A percentile compares a stretch with the other conserved stretches of the same genome.
Evolutionary conservation across 2,329 filamentous ascomycete species (phyloP).

Genomic region (Exophiala dermatitidis): DNA sequence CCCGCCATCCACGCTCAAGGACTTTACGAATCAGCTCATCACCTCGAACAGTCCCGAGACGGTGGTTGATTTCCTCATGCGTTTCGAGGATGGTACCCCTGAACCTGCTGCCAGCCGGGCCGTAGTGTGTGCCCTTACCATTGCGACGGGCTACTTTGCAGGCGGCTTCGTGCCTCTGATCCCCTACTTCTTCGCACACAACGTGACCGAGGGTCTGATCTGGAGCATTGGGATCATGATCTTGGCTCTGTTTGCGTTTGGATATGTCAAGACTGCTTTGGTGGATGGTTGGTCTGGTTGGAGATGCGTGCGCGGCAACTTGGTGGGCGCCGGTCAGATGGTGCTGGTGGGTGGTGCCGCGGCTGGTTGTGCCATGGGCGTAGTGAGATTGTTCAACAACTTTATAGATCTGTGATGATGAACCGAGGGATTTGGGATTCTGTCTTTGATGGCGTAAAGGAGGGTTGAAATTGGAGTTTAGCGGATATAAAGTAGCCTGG

Average conservation of each 20-base stretch:
- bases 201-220: conserved; percentile 38
- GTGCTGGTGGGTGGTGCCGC: conserved; percentile 58
- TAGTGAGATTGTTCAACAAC: conserved; percentile 30
- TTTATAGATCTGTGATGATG: neutral
- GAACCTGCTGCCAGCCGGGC: conserved; percentile 34
- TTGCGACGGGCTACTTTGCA: conserved; percentile 32
- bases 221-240: conserved; percentile 47
- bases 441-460: no score
- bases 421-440: neutral
- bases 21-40: conserved; percentile 20
- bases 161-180: conserved; percentile 45
- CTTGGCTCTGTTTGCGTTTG: conserved; percentile 45
- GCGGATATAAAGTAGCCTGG: no score
- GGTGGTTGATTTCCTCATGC: conserved; percentile 20
- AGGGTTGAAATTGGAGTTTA: no score
- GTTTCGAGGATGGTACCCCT: conserved; percentile 27
- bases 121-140: conserved; percentile 36
- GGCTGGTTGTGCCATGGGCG: conserved; percentile 58
- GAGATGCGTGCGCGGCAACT: conserved; percentile 3
- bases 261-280: conserved; percentile 44
- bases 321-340: conserved; percentile 54
- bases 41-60: conserved; percentile 17
- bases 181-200: conserved; percentile 41
- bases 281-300: conserved; percentile 37
- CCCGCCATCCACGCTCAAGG: conserved; percentile 16